Base-by-base conservation (phyloP, 1,284 basidiomycete species). In the Marasmius tenuissimus region DNA sequence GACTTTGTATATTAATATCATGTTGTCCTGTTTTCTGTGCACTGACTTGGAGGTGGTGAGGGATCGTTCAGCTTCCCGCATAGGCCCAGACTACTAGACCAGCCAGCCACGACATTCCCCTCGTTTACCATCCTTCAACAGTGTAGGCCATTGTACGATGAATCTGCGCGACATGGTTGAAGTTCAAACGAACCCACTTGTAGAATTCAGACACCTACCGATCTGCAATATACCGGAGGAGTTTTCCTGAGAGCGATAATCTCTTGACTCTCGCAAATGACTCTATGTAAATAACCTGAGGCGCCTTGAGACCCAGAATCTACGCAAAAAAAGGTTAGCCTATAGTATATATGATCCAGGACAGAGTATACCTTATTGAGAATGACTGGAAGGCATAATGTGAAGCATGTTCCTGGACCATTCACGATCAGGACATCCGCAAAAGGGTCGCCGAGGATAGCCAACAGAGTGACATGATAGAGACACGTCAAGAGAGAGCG, bases 321-420 rank as follows among this genome's bases (percentile, higher is more conserved):
- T 97, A 72, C 38, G 52, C 34, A 51, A 20, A 59, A 59, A 27
- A 18, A 62, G 45, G 60, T 55, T n/a, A 52, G 48, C 56, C 54
- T 49, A 42, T 56, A 72, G 67, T 27, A 62, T 61, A 57, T 2
- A 51, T 51, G 16, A 22, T 35, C 33, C n/a, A 37, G 12, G 52
- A 37, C 60, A 49, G 59, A 48, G 78, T 91, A 70, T 69, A 96
- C 97, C 72, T 88, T 85, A 63, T 92, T 88, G 33, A 94, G 66
- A 70, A 90, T 92, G 12, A 87, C 82, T 0, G 92, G 87, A 6
- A 85, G 63, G 58, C 91, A 93, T 16, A 99, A 81, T 2, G 92
- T 81, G 38, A 97, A 87, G 71, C 94, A 97, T 3, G 97, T 98
- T 9, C 96, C 97, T 0, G 97, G 97, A 6, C 97, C 97, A 73